Evolutionary conservation across 139 green algal species (phyloP).

Genomic region (Tetradesmus obliquus): DNA sequence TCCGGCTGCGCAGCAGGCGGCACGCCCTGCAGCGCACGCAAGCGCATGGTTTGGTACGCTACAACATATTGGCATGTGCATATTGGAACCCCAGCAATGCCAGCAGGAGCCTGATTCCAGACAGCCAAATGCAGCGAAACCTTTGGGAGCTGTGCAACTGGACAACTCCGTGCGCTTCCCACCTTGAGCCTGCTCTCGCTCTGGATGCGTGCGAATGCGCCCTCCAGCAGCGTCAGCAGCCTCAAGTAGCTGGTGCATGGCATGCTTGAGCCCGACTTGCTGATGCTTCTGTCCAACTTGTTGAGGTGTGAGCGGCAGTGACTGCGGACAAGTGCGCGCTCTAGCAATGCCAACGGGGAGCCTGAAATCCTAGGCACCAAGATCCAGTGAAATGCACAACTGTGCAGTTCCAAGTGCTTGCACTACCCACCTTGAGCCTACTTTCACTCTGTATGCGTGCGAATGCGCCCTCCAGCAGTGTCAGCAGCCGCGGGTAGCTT

Average conservation of each 20-base stretch:
- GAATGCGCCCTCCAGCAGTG: constrained; percentile 46
- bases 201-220: not conserved
- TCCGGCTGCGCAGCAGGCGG: constrained; percentile 32
- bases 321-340: too few species aligned
- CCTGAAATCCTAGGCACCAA: too few species aligned
- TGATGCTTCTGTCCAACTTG: not conserved
- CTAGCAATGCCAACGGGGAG: too few species aligned
- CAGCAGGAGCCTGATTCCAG: too few species aligned
- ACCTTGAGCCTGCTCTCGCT: not conserved
- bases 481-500: too few species aligned
- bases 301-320: too few species aligned
- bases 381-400: too few species aligned
- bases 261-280: not conserved
- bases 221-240: not conserved
- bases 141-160: too few species aligned
- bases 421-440: constrained; percentile 17
- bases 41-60: not conserved
- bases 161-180: not conserved
- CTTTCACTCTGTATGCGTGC: constrained; percentile 78
- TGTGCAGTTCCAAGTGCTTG: not conserved
- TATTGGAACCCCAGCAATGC: not conserved
- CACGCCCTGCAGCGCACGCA: not conserved
- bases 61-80: not conserved
- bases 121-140: too few species aligned
- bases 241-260: not conserved